Base-by-base conservation (phyloP, 768 basidiomycete species). In the Termitomyces sp. region DNA sequence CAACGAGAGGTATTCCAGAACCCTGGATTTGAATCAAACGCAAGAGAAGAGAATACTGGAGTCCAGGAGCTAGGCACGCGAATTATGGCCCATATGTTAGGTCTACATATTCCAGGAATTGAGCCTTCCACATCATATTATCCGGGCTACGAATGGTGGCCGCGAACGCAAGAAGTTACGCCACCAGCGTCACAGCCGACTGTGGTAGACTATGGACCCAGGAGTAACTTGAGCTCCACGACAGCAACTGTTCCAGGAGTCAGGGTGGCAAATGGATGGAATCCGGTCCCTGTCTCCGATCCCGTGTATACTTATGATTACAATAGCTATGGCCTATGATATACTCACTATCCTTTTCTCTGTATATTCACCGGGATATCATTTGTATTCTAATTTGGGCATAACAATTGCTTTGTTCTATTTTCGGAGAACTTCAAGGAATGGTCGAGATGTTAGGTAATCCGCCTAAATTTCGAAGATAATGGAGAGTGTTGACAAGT, bases 11-110 rank as follows among this genome's bases (percentile, higher is more conserved):
- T 65, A 1, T 78, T 76, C 58, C 70, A 68, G 49, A 66, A 37
- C 37, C 57, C 44, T 57, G 53, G 56, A 60, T 49, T 62, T 50
- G 48, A 62, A 64, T 54, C 69, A 61, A 48, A 69, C 64, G 55
- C 68, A 53, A 47, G 64, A 62, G 64, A 65, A 58, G 67, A 65
- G 48, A 69, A 71, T 59, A 72, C 71, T 33, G 85, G 84, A 37
- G 82, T 85, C 30, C 86, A 87, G 64, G 86, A 86, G 60, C 73
- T 87, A 56, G 82, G 81, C 60, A 82, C 81, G 34, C 79, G 84
- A 47, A 78, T 88, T 57, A 87, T 88, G 85, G 86, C 86, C 14
- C 84, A 87, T 64, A 88, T 88, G 85, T 71, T 88, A 24, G 86
- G 85, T 16, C 69, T 87, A 24, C 84, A 87, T 67, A 77, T 87